phyloP scores from a whole-genome alignment of 176 grass and related monocot genomes.

The Raddia guianensis region DNA sequence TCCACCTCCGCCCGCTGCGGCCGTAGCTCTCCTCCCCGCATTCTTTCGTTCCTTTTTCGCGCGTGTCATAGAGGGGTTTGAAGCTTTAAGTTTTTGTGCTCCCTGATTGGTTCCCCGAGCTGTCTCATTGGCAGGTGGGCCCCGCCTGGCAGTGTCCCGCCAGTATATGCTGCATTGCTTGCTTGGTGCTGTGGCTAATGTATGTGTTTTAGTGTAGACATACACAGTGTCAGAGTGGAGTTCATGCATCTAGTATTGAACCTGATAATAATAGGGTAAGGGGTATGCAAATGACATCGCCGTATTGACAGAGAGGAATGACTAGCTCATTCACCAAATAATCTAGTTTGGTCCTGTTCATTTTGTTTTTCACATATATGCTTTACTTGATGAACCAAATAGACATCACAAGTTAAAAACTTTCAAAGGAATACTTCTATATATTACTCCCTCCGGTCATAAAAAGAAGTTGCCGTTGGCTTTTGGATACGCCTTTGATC shows the following conservation, averaged over 20 bases:
- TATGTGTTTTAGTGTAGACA: not conserved
- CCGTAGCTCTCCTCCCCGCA: not conserved
- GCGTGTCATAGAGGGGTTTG: not conserved
- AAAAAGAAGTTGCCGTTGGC: no score
- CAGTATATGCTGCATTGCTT: not conserved
- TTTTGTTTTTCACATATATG: no score
- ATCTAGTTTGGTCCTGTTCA: no score
- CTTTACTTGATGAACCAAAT: no score
- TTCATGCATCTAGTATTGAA: not conserved
- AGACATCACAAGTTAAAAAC: no score
- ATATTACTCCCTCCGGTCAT: no score
- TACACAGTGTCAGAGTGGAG: not conserved
- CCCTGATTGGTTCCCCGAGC: not conserved
- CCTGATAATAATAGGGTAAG: slow-evolving; percentile 23
- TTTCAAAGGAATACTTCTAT: no score
- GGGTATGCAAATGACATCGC: not conserved
- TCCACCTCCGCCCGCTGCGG: slow-evolving; percentile 66
- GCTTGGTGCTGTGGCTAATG: not conserved
- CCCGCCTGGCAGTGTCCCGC: not conserved
- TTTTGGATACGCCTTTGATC: no score
- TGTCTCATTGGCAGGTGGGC: not conserved
- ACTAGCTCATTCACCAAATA: no score
- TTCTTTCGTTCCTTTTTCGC: slow-evolving; percentile 24
- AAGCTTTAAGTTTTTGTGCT: slow-evolving; percentile 11
- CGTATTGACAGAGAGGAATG: not conserved